These are phyloP conservation scores for Ajuga chamaepitys DNA, from an alignment of 257 asterid species.

Conservation along the genomic window DNA sequence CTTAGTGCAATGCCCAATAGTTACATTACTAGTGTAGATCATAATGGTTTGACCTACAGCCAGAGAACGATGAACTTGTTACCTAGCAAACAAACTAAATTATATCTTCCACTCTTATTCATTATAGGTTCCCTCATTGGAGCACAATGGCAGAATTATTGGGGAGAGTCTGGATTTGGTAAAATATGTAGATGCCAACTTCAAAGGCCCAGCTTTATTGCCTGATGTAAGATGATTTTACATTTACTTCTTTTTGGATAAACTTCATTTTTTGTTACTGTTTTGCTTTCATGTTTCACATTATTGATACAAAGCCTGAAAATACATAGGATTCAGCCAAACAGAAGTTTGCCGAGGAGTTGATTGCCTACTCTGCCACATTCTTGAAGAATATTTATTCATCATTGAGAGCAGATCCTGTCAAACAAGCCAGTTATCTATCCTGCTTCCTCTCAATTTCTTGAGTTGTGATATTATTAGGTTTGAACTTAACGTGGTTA, in stretches of 20 bases:
- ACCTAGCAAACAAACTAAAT: background rate
- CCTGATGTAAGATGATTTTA: constrained; percentile 30
- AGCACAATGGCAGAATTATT: constrained; percentile 45
- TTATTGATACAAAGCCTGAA: background rate
- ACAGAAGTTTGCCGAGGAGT: constrained; percentile 39
- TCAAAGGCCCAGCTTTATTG: constrained; percentile 40
- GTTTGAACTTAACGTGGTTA: background rate
- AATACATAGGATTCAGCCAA: constrained; percentile 39
- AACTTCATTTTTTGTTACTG: background rate
- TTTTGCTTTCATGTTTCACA: background rate
- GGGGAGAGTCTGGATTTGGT: constrained; percentile 54
- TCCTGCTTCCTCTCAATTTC: background rate
- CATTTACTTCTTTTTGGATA: background rate
- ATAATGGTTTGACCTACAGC: background rate
- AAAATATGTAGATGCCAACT: constrained; percentile 46
- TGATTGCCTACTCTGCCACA: constrained; percentile 31
- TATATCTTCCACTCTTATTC: background rate
- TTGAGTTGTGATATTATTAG: background rate
- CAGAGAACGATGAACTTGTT: background rate
- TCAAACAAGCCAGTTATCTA: constrained; percentile 37
- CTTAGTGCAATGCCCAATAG: background rate
- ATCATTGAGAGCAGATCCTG: constrained; percentile 39
- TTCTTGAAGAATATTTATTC: constrained; percentile 15
- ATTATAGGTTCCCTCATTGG: constrained; percentile 49
- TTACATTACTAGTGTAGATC: background rate